Evolutionary conservation across 1,284 basidiomycete genomes (phyloP).

Genomic region (Apiotrichum gamsii): DNA sequence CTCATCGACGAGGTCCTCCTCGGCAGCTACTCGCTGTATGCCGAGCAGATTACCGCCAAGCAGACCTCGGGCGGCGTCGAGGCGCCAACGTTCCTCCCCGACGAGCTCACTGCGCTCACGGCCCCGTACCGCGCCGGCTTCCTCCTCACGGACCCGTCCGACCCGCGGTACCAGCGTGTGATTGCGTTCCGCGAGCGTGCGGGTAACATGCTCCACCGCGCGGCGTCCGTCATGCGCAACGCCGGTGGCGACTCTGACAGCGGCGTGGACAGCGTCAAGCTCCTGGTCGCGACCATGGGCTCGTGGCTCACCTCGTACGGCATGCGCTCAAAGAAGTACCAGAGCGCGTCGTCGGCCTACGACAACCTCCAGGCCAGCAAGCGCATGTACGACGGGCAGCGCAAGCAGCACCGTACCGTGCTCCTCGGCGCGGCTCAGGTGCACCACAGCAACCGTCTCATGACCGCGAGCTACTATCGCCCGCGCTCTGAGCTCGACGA

Average conservation of each 20-base stretch:
- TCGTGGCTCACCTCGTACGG: constrained; percentile 42
- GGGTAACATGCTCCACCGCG: constrained; percentile 64
- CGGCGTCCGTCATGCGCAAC: constrained; percentile 61
- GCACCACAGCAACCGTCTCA: constrained; percentile 40
- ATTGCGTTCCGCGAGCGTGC: constrained; percentile 59
- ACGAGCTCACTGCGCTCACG: constrained; percentile 57
- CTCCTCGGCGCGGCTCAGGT: constrained; percentile 35
- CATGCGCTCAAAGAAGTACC: constrained; percentile 41
- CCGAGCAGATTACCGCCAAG: constrained; percentile 41
- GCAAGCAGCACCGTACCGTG: constrained; percentile 41
- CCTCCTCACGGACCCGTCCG: constrained; percentile 64
- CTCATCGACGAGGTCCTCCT: constrained; percentile 34
- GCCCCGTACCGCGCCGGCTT: constrained; percentile 67
- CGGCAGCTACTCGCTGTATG: constrained; percentile 35
- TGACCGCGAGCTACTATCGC: constrained; percentile 58
- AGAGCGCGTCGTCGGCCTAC: constrained; percentile 30
- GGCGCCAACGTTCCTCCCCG: constrained; percentile 47
- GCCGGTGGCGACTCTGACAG: constrained; percentile 68
- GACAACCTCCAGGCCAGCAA: constrained; percentile 33
- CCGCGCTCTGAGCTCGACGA: constrained; percentile 75
- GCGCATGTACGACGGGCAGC: constrained; percentile 39
- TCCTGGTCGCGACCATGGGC: constrained; percentile 48
- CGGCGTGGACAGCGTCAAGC: constrained; percentile 79
- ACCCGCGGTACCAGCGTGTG: constrained; percentile 67
- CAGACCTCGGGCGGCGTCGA: constrained; percentile 30